phyloP scores from a whole-genome alignment of 306 rosid species.

The Crataegus laevigata region DNA sequence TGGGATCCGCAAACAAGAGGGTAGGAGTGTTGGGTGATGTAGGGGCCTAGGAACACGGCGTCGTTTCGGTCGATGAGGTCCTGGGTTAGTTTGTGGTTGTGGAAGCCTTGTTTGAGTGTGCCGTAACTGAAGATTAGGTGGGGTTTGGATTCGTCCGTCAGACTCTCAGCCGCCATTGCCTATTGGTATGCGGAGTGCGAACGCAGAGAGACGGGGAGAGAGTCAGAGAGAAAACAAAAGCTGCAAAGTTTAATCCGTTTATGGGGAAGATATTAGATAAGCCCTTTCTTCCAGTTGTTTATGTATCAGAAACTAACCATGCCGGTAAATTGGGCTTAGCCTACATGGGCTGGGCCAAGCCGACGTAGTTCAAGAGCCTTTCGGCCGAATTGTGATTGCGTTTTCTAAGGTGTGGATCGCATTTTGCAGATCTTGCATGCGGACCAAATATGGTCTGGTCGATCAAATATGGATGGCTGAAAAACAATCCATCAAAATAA shows the following conservation, averaged over 20 bases:
- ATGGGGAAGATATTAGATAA: background rate
- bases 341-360: too few species aligned
- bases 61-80: slow-evolving; percentile 37
- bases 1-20: slow-evolving; percentile 62
- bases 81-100: slow-evolving; percentile 35
- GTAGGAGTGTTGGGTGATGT: slow-evolving; percentile 16
- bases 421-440: too few species aligned
- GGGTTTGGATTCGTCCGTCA: background rate
- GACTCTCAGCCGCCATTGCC: background rate
- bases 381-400: too few species aligned
- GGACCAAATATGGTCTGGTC: too few species aligned
- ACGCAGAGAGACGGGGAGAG: too few species aligned
- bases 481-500: too few species aligned
- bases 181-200: background rate
- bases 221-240: background rate
- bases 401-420: too few species aligned
- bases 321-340: too few species aligned
- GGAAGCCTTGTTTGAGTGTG: slow-evolving; percentile 54
- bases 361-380: too few species aligned
- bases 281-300: too few species aligned
- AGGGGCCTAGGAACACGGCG: slow-evolving; percentile 29
- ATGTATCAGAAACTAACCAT: too few species aligned
- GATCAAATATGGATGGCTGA: too few species aligned
- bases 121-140: slow-evolving; percentile 52
- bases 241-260: background rate